Evolutionary conservation across 495 filamentous ascomycete genomes (phyloP).

Genomic region (Viridothelium virens): DNA sequence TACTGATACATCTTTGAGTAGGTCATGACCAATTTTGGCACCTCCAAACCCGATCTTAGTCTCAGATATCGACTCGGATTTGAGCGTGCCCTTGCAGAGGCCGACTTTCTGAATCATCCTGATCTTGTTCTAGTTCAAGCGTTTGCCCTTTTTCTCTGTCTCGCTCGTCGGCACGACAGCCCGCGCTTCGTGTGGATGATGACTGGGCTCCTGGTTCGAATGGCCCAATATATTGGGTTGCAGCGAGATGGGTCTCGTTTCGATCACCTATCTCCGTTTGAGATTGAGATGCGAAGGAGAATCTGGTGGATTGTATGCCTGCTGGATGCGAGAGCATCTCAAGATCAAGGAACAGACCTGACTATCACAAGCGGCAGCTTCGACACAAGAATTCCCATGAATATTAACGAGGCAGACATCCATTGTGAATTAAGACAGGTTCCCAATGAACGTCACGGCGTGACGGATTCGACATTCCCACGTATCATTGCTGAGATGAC

Average conservation of each 20-base stretch:
- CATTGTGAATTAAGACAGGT: constrained; percentile 15
- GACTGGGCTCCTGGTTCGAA: constrained; percentile 29
- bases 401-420: constrained; percentile 27
- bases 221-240: constrained; percentile 24
- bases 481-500: constrained; percentile 35
- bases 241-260: constrained; percentile 24
- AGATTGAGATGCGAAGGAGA: constrained; percentile 21
- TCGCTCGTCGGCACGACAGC: constrained; percentile 45
- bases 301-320: constrained; percentile 22
- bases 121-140: constrained; percentile 43
- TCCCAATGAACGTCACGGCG: constrained; percentile 37
- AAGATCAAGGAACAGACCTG: constrained; percentile 41
- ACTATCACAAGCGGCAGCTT: constrained; percentile 34
- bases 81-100: constrained; percentile 48
- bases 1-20: constrained; percentile 18
- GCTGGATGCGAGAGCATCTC: constrained; percentile 24
- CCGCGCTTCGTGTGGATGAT: constrained; percentile 49
- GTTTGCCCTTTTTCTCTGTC: constrained; percentile 42
- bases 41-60: constrained; percentile 43
- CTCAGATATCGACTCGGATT: constrained; percentile 48
- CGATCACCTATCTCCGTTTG: constrained; percentile 20
- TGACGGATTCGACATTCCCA: constrained; percentile 43
- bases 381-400: constrained; percentile 38
- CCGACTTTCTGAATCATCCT: constrained; percentile 42
- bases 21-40: constrained; percentile 45